Evolutionary conservation across 2,329 filamentous ascomycete genomes (phyloP).

Genomic region (Xenoacremonium recifei): DNA sequence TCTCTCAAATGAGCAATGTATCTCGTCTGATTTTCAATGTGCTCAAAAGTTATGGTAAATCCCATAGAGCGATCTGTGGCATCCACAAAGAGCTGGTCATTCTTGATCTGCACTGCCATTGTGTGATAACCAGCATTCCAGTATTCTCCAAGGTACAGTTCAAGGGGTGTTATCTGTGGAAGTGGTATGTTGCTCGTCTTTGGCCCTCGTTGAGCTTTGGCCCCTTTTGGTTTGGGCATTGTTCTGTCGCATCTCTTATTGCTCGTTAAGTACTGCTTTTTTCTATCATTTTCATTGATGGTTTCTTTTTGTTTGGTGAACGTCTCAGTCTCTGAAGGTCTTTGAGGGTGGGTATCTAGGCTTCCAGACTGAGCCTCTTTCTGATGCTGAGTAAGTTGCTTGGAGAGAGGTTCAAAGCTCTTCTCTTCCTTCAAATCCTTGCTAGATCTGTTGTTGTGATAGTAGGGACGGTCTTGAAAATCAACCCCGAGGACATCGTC

Average conservation of each 20-base stretch:
- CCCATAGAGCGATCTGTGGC: constrained; percentile 27
- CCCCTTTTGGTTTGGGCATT: neutral
- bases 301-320: too few species aligned
- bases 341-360: neutral
- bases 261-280: too few species aligned
- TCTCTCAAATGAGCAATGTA: constrained; percentile 17
- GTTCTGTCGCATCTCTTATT: too few species aligned
- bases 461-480: neutral
- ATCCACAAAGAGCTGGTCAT: constrained; percentile 21
- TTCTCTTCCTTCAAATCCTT: neutral
- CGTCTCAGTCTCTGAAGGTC: neutral
- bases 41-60: constrained; percentile 21
- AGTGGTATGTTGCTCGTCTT: too few species aligned
- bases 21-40: constrained; percentile 14
- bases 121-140: constrained; percentile 26
- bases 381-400: too few species aligned
- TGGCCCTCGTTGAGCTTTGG: neutral
- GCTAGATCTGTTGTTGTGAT: neutral
- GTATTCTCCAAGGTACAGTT: constrained; percentile 20
- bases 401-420: too few species aligned
- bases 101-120: constrained; percentile 17
- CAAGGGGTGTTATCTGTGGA: constrained; percentile 8
- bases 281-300: too few species aligned
- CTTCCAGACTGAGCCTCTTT: neutral
- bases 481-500: constrained; percentile 12